A percentile compares a stretch with the other conserved stretches of the same genome.
Conservation (phyloP, 164 flowering plant genomes). For the Paratinospora sagittata region DNA sequence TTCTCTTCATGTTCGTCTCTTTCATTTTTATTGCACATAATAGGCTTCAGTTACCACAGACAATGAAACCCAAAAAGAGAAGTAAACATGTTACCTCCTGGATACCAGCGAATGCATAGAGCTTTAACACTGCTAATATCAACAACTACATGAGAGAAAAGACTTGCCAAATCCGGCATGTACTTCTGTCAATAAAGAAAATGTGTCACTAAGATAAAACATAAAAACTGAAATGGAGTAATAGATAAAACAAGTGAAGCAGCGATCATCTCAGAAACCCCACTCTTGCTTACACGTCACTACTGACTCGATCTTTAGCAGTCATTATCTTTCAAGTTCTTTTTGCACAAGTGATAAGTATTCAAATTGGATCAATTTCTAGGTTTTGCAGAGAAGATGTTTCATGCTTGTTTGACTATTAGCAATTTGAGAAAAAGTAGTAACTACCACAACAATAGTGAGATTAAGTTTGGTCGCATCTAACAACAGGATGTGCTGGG, state of each 20-base stretch:
- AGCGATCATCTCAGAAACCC: neutral
- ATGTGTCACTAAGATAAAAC: no score
- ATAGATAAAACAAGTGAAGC: conserved; percentile 2
- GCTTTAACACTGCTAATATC: conserved; percentile 93
- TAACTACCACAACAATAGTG: no score
- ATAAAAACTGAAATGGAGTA: neutral
- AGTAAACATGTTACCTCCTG: conserved; percentile 47
- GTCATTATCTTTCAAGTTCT: no score
- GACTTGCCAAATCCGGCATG: conserved; percentile 85
- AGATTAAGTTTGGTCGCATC: no score
- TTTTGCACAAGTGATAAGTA: no score
- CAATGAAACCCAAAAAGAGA: neutral
- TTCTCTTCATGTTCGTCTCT: neutral
- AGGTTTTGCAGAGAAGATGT: no score
- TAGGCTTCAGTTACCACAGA: neutral
- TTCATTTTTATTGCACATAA: neutral
- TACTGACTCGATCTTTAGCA: no score
- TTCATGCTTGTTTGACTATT: no score
- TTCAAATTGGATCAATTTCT: no score
- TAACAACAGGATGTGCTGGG: no score
- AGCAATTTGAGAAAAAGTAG: no score
- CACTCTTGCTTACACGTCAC: neutral
- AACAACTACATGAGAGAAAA: conserved; percentile 76
- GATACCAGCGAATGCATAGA: conserved; percentile 85
- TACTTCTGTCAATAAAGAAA: conserved; percentile 55